Conservation (phyloP, 1,284 basidiomycete species). For the Leccinum discolor region DNA sequence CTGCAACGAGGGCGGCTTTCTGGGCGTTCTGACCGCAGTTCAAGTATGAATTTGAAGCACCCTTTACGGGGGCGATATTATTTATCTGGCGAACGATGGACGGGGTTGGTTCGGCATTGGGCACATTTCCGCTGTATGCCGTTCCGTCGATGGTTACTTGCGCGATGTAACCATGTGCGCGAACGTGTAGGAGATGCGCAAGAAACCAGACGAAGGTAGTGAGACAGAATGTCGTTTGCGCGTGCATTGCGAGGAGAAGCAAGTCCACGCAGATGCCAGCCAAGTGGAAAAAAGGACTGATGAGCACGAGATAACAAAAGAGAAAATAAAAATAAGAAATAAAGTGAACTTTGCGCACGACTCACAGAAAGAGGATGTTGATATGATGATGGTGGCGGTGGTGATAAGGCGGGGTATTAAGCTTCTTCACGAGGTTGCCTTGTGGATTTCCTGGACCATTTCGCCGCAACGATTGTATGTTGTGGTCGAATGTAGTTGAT, state of each 20-base stretch:
- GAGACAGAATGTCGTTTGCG: background rate
- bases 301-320: constrained; percentile 1
- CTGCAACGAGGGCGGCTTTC: constrained; percentile 51
- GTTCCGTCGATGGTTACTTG: constrained; percentile 57
- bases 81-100: constrained; percentile 65
- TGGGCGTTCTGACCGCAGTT: constrained; percentile 66
- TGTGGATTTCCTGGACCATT: no score
- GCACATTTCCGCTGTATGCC: constrained; percentile 53
- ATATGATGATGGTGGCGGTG: background rate
- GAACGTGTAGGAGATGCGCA: constrained; percentile 32
- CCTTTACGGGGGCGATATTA: constrained; percentile 61
- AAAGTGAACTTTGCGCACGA: background rate
- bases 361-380: background rate
- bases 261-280: background rate
- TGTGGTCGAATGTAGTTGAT: no score
- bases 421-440: no score
- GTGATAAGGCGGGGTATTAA: background rate
- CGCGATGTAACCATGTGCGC: constrained; percentile 62
- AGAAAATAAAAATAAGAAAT: background rate
- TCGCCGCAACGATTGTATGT: no score
- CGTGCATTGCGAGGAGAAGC: background rate
- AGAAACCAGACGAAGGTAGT: constrained; percentile 26
- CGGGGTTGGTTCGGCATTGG: constrained; percentile 39
- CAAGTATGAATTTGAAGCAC: constrained; percentile 54
- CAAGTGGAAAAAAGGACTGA: background rate